phyloP scores from a whole-genome alignment of 768 basidiomycete genomes.

The Phanerochaete carnosa region DNA sequence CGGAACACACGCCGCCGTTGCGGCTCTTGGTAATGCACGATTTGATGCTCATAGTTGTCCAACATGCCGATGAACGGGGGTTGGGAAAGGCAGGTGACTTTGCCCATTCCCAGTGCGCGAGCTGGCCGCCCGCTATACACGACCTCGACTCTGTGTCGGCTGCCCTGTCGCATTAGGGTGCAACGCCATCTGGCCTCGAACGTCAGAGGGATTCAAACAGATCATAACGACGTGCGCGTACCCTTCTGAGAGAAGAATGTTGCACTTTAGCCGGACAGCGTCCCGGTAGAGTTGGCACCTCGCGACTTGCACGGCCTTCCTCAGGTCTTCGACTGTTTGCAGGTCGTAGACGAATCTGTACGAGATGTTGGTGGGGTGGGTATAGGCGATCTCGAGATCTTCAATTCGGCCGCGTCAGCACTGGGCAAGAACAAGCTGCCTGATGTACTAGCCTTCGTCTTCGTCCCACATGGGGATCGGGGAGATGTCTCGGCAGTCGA shows the following conservation, averaged over 20 bases:
- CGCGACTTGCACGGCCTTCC: slow-evolving; percentile 52
- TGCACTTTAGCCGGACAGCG: slow-evolving; percentile 52
- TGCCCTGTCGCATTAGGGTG: slow-evolving; percentile 61
- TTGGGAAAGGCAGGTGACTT: slow-evolving; percentile 39
- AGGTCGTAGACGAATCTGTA: slow-evolving; percentile 44
- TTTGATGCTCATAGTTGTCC: slow-evolving; percentile 30
- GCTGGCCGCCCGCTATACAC: slow-evolving; percentile 69
- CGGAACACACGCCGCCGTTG: slow-evolving; percentile 1
- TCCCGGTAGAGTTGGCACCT: slow-evolving; percentile 61
- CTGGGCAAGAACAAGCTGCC: background rate
- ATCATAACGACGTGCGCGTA: slow-evolving; percentile 21
- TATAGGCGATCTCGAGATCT: slow-evolving; percentile 61
- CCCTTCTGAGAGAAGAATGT: slow-evolving; percentile 68
- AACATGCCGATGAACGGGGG: slow-evolving; percentile 73
- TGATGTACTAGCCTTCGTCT: slow-evolving; percentile 43
- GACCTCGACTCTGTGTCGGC: slow-evolving; percentile 63
- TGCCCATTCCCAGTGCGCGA: slow-evolving; percentile 40
- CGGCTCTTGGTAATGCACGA: background rate
- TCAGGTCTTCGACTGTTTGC: slow-evolving; percentile 48
- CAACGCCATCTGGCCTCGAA: slow-evolving; percentile 55
- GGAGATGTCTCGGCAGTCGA: slow-evolving; percentile 59
- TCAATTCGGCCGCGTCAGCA: slow-evolving; percentile 1
- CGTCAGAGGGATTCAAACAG: background rate
- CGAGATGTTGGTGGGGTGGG: slow-evolving; percentile 50
- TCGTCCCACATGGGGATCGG: slow-evolving; percentile 65